Base-by-base conservation (phyloP, 352 stramenopile genomes). In the Phytophthora pseudosyringae region DNA sequence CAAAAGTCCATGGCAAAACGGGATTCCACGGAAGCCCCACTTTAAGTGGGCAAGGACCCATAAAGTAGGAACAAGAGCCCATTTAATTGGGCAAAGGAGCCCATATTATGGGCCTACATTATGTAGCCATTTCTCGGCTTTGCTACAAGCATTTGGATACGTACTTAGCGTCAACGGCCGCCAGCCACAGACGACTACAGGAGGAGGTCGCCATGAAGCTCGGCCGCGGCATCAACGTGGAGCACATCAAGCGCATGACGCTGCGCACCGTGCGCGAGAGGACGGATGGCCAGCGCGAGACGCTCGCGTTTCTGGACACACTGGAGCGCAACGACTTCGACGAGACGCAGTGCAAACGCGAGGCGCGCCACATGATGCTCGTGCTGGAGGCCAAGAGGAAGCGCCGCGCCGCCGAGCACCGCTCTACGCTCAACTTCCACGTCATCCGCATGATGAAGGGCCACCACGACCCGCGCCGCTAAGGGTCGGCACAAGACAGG, bases 181-280 rank as follows among this genome's bases (percentile, higher is more conserved):
- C 31, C 41, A 60, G 33, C 59, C 67, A 71, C 55, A 63, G 51
- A 70, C 29, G 16, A 31, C 21, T 21, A 25, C 5, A 41, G 38
- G 46, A n/a, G 32, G 29, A 53, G 18, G 46, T 40, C 18, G 80
- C 48, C 57, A 94, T 94, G 86, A 94, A 92, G 81, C 81, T 94
- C 54, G 68, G 80, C 41, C 87, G 86, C 65, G 82, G 78, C 56
- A 79, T 94, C 54, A 90, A 86, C 55, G 78, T 89, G 67, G 88
- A 94, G 75, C 88, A 96, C 68, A 93, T 96, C 74, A 94, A 94
- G 83, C 87, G 87, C 75, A 96, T 96, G 88, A 96, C 88, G 71
- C 78, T 92, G 79, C 88, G 88, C 66, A 93, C 87, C 13, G 69
- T 93, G 54, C 81, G 83, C 67, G 87, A 95, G 51, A 79, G 81